Conservation (phyloP, 2,329 filamentous ascomycete species). For the Monosporascus sp. region DNA sequence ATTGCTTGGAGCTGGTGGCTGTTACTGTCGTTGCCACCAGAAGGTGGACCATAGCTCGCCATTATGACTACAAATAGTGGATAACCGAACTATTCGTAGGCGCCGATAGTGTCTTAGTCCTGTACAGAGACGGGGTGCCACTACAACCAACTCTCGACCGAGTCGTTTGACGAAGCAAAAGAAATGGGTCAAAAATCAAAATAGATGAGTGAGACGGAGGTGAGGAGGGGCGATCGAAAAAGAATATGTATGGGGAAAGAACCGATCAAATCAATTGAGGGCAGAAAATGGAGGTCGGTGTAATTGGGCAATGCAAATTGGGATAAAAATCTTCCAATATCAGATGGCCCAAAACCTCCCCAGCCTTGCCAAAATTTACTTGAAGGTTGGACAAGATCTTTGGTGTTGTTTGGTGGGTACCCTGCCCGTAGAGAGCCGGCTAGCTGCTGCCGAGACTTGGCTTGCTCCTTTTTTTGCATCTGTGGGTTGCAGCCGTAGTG, state of each 20-base stretch:
- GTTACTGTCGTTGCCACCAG: conserved; percentile 26
- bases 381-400: background rate
- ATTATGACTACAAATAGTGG: conserved; percentile 17
- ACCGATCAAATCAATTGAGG: background rate
- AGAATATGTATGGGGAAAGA: background rate
- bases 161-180: background rate
- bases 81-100: background rate
- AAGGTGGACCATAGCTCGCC: conserved; percentile 28
- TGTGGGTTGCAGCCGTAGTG: background rate
- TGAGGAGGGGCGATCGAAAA: background rate
- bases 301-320: background rate
- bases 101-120: background rate
- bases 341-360: background rate
- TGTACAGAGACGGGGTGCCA: background rate
- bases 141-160: background rate
- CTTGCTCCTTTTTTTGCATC: background rate
- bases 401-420: background rate
- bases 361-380: background rate
- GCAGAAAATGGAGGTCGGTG: background rate
- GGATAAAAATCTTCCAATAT: background rate
- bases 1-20: conserved; percentile 34
- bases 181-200: background rate
- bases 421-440: background rate
- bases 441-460: background rate
- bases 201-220: background rate